Base-by-base conservation (phyloP, 2,329 filamentous ascomycete species). In the Teratosphaeria viscida region DNA sequence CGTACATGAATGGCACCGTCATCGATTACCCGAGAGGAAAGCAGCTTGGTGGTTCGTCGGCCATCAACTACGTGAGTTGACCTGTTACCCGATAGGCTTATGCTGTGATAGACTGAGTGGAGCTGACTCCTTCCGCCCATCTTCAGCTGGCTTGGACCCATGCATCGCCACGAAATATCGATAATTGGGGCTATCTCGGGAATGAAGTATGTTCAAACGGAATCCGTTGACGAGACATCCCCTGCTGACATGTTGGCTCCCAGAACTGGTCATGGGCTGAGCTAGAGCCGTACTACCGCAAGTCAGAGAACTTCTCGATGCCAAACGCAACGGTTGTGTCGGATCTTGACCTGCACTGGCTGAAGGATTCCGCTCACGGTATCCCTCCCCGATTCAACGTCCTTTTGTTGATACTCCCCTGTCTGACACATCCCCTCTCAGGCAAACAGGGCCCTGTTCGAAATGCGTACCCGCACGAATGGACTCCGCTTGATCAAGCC, bases 91-190 rank as follows among this genome's bases (percentile, higher is more conserved):
- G 39, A 54, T 54, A 19, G 60, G 47, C 34, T 59, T 60, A 23
- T 64, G 60, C 60, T 23, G 62, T 64, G 39, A 66, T 59, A 55
- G 61, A 59, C 27, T 52, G 60, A 32, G 59, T 70, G 39, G 64
- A 52, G 73, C 74, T 52, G 68, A 72, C 52, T 66, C 75, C 61
- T 68, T 66, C 5, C 77, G 73, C 73, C 69, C 63, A 3, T 60
- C 63, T 55, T 70, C 5, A 69, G 69, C 57, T 70, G 5, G 70
- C 71, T 61, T 70, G 70, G 59, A 66, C 72, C 19, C 67, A 69
- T 29, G 71, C 67, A 4, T 66, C 67, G 5, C 66, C 63, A 49
- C 64, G 57, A 1, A 70, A 72, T 60, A 71, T 73, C 55, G 67
- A 75, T 62, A 70, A 66, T 7, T 76, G 73, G 73, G 69, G 57